Evolutionary conservation across 768 basidiomycete genomes (phyloP).

Genomic region (Thelephora aurantiotincta): DNA sequence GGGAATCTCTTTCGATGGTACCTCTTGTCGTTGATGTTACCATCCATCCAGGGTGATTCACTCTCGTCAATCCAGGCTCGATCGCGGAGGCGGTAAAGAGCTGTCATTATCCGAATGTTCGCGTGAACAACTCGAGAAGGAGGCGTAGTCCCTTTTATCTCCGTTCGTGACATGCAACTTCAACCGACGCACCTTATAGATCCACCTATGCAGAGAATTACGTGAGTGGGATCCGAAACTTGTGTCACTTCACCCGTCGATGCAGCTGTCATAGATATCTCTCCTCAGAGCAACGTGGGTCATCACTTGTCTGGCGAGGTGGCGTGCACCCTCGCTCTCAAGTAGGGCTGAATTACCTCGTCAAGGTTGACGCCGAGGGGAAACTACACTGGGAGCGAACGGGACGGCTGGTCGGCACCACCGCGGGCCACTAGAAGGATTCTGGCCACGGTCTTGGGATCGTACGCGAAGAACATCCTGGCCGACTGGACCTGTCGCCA

Average conservation of each 20-base stretch:
- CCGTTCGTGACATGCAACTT: not conserved
- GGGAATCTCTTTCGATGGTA: conserved; percentile 61
- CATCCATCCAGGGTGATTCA: not conserved
- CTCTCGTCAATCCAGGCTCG: conserved; percentile 30
- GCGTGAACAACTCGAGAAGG: conserved; percentile 43
- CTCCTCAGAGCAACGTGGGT: conserved; percentile 39
- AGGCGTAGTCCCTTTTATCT: conserved; percentile 19
- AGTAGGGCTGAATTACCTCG: conserved; percentile 51
- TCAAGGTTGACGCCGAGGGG: conserved; percentile 38
- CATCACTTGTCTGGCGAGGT: not conserved
- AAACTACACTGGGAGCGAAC: conserved; percentile 45
- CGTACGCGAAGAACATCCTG: conserved; percentile 19
- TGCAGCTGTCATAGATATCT: conserved; percentile 28
- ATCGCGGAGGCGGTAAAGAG: conserved; percentile 41
- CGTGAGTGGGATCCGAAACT: conserved; percentile 16
- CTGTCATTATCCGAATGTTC: conserved; percentile 45
- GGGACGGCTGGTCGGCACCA: conserved; percentile 43
- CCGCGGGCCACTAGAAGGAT: conserved; percentile 49
- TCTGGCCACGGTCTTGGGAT: conserved; percentile 41
- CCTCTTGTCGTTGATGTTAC: not conserved
- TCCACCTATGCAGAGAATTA: conserved; percentile 23
- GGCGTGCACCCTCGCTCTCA: not conserved
- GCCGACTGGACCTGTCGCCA: conserved; percentile 10
- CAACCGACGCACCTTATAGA: not conserved
- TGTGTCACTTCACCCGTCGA: not conserved